Conservation (phyloP, 2,329 filamentous ascomycete genomes). For the Phialocephala subalpina region DNA sequence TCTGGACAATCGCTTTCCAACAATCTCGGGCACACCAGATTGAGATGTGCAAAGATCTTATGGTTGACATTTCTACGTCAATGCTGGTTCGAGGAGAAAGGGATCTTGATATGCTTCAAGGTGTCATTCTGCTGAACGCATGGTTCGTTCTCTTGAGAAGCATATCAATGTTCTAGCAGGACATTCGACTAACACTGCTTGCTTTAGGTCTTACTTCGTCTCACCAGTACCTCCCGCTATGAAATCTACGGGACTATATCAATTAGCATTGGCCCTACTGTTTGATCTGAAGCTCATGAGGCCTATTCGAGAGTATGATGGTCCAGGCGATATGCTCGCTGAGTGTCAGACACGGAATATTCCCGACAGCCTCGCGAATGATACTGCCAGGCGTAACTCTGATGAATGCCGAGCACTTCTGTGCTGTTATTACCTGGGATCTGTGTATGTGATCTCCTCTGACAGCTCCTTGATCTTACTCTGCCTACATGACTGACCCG, state of each 20-base stretch:
- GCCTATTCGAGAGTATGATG: constrained; percentile 28
- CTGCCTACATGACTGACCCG: constrained; percentile 16
- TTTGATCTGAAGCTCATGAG: constrained; percentile 35
- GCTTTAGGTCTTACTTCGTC: constrained; percentile 31
- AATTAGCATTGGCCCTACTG: constrained; percentile 30
- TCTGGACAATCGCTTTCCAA: constrained; percentile 25
- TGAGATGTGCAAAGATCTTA: constrained; percentile 28
- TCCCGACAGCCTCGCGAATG: background rate
- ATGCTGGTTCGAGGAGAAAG: constrained; percentile 33
- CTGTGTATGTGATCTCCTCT: constrained; percentile 23
- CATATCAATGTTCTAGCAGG: background rate
- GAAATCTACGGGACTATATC: constrained; percentile 31
- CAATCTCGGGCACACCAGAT: constrained; percentile 27
- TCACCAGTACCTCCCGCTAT: constrained; percentile 25
- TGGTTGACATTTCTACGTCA: constrained; percentile 29
- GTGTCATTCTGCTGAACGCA: constrained; percentile 34
- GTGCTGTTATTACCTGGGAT: constrained; percentile 30
- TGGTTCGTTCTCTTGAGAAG: constrained; percentile 28
- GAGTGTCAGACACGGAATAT: constrained; percentile 1
- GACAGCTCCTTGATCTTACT: background rate
- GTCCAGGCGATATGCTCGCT: constrained; percentile 14
- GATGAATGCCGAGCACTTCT: constrained; percentile 36
- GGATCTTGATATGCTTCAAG: constrained; percentile 38
- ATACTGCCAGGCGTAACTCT: constrained; percentile 14
- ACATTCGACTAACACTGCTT: background rate